A percentile compares a stretch with the other conserved stretches of the same genome.
These are phyloP conservation scores for Hyphodiscus hymeniophilus DNA, from an alignment of 495 filamentous ascomycete species.

Conservation along the genomic window DNA sequence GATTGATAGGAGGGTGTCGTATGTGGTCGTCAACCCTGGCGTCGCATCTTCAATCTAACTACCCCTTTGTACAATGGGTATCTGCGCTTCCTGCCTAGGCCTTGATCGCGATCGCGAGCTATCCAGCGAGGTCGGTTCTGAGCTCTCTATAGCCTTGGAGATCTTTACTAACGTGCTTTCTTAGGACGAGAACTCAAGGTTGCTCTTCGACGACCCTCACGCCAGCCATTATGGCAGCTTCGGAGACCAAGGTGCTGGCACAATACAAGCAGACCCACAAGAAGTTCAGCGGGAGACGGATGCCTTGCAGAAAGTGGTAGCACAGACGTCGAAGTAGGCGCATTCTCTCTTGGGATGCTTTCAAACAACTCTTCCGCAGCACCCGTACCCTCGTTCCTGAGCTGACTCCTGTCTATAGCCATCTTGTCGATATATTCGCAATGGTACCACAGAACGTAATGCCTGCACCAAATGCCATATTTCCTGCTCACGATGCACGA, in stretches of 20 bases:
- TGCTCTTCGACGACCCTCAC: conserved; percentile 46
- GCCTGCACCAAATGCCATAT: conserved; percentile 25
- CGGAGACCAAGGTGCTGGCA: conserved; percentile 33
- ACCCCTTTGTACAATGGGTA: conserved; percentile 18
- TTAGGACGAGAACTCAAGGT: conserved; percentile 43
- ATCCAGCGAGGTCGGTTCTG: conserved; percentile 17
- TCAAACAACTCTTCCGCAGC: background rate
- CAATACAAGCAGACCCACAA: conserved; percentile 40
- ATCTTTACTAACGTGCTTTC: conserved; percentile 1
- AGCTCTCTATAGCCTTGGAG: background rate
- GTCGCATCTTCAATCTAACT: background rate
- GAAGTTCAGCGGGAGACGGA: conserved; percentile 51
- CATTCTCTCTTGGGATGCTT: background rate
- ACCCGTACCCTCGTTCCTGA: conserved; percentile 6
- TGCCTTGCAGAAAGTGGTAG: conserved; percentile 46
- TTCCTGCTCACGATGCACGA: conserved; percentile 31
- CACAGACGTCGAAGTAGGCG: conserved; percentile 46
- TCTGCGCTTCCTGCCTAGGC: conserved; percentile 22
- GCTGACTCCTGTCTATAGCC: conserved; percentile 29
- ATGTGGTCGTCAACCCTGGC: background rate
- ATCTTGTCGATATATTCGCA: conserved; percentile 52
- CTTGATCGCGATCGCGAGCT: conserved; percentile 12
- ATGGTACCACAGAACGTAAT: conserved; percentile 39
- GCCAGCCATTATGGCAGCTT: conserved; percentile 47
- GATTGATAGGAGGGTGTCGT: background rate